Base-by-base conservation (phyloP, 2,329 filamentous ascomycete species). In the Thyridium curvatum region DNA sequence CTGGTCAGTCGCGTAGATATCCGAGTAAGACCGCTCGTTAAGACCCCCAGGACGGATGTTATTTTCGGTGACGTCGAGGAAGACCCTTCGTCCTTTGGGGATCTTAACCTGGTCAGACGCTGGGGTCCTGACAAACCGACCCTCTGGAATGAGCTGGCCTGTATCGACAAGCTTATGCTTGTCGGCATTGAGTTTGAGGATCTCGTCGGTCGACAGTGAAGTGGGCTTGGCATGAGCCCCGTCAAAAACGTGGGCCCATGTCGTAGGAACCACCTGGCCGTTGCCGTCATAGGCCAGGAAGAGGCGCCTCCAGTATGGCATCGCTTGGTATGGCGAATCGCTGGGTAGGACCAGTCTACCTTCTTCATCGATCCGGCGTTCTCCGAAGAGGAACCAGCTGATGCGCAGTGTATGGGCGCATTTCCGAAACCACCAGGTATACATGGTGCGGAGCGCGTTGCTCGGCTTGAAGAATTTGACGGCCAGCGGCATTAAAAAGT, bases 91-190 rank as follows among this genome's bases (percentile, higher is more conserved):
- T 30, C 86, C 86, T 60, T 94, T 95, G 4, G 89, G 86, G 29
- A 97, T 90, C 53, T 94, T 88, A 48, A 96, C 86, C 57, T 94
- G 89, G 58, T 98, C 93, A 1, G 89, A 95, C 14, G 88, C 90
- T 10, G 93, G 93, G n/a, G 89, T 87, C 34, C 88, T 81, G 17
- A 96, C 91, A 57, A 90, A 97, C 41, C 74, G 78, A 5, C 93
- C 93, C 49, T 91, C 79, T 3, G 75, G 74, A 13, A 79, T 55
- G 41, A 94, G 60, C 42, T 79, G 69, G 1, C 66, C 60, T 0
- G 70, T 60, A 0, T 54, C 48, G n/a, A 77, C 67, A 0, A 80
- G 67, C 0, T 49, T 41, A 3, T 45, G 56, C 58, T 72, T 79
- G 43, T 52, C 65, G 3, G 49, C 47, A 30, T 61, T 60, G 35